phyloP scores from a whole-genome alignment of 805 yeast species.

The Lipomyces sp. region DNA sequence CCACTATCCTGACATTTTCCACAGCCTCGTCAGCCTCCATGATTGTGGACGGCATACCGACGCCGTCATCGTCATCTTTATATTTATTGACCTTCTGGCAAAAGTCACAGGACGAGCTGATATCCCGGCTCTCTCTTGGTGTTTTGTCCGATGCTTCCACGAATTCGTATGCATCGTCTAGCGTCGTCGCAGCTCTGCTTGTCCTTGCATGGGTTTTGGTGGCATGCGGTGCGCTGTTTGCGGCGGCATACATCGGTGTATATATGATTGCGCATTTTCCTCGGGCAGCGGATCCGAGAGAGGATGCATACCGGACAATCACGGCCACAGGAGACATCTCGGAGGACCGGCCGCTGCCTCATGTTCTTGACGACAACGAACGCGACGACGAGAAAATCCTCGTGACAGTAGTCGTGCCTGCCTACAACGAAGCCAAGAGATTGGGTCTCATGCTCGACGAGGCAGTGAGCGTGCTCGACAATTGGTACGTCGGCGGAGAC shows the following conservation, averaged over 20 bases:
- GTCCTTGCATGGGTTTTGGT: conserved; percentile 3
- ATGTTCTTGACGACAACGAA: background rate
- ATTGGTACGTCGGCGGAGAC: too few species aligned
- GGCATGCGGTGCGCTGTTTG: background rate
- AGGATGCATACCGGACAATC: conserved; percentile 12
- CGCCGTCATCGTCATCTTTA: too few species aligned
- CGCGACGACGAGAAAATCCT: conserved; percentile 37
- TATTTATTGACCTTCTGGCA: too few species aligned
- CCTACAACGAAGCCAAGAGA: conserved; percentile 80
- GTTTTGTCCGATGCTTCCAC: background rate
- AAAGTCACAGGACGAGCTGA: background rate
- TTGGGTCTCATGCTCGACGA: conserved; percentile 71
- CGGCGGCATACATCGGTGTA: conserved; percentile 1
- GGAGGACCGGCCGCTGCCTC: conserved; percentile 6
- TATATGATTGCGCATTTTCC: conserved; percentile 23
- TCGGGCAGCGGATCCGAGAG: conserved; percentile 17
- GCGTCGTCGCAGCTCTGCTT: background rate
- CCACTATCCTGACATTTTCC: too few species aligned
- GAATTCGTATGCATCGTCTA: background rate
- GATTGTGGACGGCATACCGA: too few species aligned
- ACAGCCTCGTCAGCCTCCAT: too few species aligned
- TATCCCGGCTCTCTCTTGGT: conserved; percentile 4
- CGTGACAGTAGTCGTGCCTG: conserved; percentile 84
- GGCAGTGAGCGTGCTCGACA: conserved; percentile 36
- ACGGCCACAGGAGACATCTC: background rate